Percentiles rank a stretch among this genome's conserved stretches.
These are phyloP conservation scores for Pterulicium gracile DNA, from an alignment of 1,284 basidiomycete species.

Conservation along the genomic window DNA sequence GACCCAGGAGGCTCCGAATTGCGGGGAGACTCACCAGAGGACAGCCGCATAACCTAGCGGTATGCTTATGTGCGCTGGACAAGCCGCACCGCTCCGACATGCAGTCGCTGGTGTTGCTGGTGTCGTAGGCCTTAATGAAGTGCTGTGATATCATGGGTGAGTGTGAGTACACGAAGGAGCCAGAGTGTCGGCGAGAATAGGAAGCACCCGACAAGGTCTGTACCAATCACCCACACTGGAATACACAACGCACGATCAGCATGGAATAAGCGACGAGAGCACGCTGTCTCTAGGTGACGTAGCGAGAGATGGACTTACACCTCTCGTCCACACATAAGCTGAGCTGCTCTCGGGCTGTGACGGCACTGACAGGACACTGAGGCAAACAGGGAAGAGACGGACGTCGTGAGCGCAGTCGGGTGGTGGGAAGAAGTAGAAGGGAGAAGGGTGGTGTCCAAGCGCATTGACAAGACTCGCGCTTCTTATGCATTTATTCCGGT, in stretches of 20 bases:
- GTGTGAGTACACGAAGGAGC: background rate
- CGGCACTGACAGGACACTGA: no score
- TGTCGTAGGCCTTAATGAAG: background rate
- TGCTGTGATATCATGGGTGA: background rate
- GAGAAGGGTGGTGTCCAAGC: no score
- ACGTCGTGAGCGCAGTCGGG: no score
- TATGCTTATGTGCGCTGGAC: background rate
- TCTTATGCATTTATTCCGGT: no score
- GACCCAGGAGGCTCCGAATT: background rate
- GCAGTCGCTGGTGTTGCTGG: background rate
- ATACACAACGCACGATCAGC: background rate
- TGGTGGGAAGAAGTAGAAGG: no score
- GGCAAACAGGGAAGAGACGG: no score
- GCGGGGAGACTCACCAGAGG: background rate
- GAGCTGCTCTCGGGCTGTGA: no score
- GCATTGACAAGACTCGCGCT: no score
- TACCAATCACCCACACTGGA: constrained; percentile 1
- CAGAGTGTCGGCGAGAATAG: background rate
- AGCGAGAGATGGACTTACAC: background rate
- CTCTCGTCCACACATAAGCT: background rate
- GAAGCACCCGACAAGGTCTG: background rate
- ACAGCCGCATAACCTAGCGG: background rate
- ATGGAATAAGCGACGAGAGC: background rate
- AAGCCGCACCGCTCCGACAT: background rate
- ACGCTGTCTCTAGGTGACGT: background rate